Base-by-base conservation (phyloP, 805 yeast genomes). In the Saccharomycopsis sp. region DNA sequence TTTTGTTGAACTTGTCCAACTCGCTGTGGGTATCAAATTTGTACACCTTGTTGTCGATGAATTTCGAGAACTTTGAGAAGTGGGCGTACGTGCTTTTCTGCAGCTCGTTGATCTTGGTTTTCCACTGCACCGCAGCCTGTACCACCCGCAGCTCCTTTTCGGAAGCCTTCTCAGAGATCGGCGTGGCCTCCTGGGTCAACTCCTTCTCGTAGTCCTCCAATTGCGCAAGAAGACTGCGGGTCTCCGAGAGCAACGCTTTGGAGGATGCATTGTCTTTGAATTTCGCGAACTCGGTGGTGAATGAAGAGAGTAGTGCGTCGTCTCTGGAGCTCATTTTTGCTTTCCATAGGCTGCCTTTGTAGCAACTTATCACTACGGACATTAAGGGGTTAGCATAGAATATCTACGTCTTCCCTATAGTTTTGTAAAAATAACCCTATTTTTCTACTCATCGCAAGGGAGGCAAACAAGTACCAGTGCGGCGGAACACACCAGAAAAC, bases 1-100 rank as follows among this genome's bases (percentile, higher is more conserved):
- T 24, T 2, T 29, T 40, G 47, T 60, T 48, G 37, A 59, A 58
- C 15, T 51, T 15, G 9, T 40, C 24, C 20, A 61, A 16, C 41
- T 58, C 61, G 24, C 53, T 56, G n/a, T 51, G 20, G 14, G 58
- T 34, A 53, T 61, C 57, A 54, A 61, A 61, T 7, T 56, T 53
- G 29, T 58, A 58, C 7, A 61, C 56, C 37, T 56, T 61, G 34
- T 54, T 58, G 48, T 61, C 63, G 9, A 61, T 29, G 34, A 53
- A 50, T 50, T 52, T 57, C 4, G 55, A 12, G 21, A 61, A 15
- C 48, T 53, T 53, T 15, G 51, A 48, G 21, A 53, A 41, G 23
- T 34, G 52, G 47, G 29, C 47, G 37, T 57, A 52, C 8, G 57
- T 18, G 37, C 51, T 46, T 55, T 60, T 60, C 20, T 53, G 61